Conservation (phyloP, 2,329 filamentous ascomycete species). For the Epicoccum nigrum region DNA sequence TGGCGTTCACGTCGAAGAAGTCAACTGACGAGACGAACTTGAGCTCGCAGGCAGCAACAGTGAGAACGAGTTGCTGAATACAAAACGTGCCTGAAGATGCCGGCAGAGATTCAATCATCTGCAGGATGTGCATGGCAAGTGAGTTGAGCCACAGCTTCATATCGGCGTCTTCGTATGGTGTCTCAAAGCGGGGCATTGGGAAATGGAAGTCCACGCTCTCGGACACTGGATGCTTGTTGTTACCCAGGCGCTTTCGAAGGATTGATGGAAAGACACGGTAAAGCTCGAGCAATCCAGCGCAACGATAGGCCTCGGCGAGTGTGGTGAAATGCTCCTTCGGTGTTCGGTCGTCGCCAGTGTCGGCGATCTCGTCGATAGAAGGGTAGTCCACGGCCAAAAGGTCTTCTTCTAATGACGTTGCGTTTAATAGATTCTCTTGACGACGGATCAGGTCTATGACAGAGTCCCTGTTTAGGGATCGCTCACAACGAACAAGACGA, state of each 20-base stretch:
- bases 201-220: slow-evolving; percentile 40
- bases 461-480: slow-evolving; percentile 37
- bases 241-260: slow-evolving; percentile 52
- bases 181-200: slow-evolving; percentile 42
- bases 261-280: slow-evolving; percentile 62
- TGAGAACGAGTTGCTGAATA: slow-evolving; percentile 60
- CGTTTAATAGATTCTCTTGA: slow-evolving; percentile 47
- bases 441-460: slow-evolving; percentile 38
- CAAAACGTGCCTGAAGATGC: slow-evolving; percentile 60
- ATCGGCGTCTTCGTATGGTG: slow-evolving; percentile 40
- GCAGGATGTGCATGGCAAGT: slow-evolving; percentile 59
- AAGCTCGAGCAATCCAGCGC: slow-evolving; percentile 59
- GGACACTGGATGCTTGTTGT: slow-evolving; percentile 27
- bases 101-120: slow-evolving; percentile 57
- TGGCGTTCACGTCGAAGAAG: slow-evolving; percentile 48
- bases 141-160: slow-evolving; percentile 56
- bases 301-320: slow-evolving; percentile 61
- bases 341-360: slow-evolving; percentile 60
- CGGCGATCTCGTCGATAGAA: slow-evolving; percentile 54
- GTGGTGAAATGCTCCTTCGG: slow-evolving; percentile 60
- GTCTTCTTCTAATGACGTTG: slow-evolving; percentile 54
- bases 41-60: slow-evolving; percentile 59
- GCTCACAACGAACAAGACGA: slow-evolving; percentile 50
- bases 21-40: slow-evolving; percentile 51
- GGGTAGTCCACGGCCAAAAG: slow-evolving; percentile 57